Evolutionary conservation across 208 protist genomes (phyloP).

Genomic region (Wallacemonas sp.): DNA sequence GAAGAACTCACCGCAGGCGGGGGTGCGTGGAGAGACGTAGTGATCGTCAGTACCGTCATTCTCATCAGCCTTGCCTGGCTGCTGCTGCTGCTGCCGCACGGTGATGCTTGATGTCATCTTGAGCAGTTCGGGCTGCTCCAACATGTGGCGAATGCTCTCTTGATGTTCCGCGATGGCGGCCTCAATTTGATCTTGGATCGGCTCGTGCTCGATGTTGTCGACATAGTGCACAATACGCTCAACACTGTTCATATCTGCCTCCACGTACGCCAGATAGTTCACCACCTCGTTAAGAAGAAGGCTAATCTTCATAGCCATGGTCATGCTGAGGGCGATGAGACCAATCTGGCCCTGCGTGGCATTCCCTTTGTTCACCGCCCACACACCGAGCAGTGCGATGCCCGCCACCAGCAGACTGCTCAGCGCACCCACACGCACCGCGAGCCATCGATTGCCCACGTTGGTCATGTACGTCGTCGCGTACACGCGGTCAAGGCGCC

Average conservation of each 20-base stretch:
- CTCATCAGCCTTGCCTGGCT: neutral
- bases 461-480: constrained; percentile 46
- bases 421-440: constrained; percentile 83
- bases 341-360: too few relatives aligned
- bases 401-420: constrained; percentile 58
- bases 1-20: too few relatives aligned
- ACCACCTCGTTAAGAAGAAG: constrained; percentile 39
- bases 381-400: constrained; percentile 41
- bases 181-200: too few relatives aligned
- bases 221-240: constrained; percentile 80
- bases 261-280: constrained; percentile 31
- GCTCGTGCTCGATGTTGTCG: constrained; percentile 44
- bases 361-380: constrained; percentile 49
- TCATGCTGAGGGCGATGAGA: constrained; percentile 70
- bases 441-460: constrained; percentile 82
- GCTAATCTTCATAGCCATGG: constrained; percentile 57
- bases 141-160: constrained; percentile 7
- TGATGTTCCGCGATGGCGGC: too few relatives aligned
- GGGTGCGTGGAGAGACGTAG: neutral
- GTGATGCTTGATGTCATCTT: constrained; percentile 2
- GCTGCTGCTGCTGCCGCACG: neutral
- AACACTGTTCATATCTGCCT: constrained; percentile 77
- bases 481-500: constrained; percentile 51
- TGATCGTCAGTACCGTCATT: too few relatives aligned
- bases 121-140: neutral